These are phyloP conservation scores for Metarhizium sp. DNA, from an alignment of 2,329 filamentous ascomycete species.

Conservation along the genomic window DNA sequence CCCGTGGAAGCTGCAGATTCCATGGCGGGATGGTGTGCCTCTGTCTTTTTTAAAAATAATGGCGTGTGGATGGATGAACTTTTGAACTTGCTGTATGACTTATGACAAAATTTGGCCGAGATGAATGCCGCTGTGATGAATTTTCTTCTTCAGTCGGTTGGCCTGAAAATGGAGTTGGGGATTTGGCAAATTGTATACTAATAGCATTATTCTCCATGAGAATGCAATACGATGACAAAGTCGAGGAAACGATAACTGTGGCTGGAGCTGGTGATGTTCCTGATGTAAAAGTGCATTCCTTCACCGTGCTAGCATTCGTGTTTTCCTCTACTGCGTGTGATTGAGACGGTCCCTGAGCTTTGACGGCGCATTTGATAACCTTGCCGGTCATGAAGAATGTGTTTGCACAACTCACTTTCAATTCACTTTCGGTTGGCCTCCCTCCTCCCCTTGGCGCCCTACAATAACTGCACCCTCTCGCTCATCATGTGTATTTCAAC, in stretches of 20 bases:
- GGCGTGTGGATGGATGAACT: conserved; percentile 3
- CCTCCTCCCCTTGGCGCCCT: not conserved
- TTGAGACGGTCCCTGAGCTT: no score
- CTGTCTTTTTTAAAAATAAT: conserved; percentile 3
- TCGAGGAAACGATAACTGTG: not conserved
- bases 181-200: conserved; percentile 3
- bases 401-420: not conserved
- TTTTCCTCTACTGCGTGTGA: no score
- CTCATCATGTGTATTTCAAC: not conserved
- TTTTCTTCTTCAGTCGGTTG: not conserved
- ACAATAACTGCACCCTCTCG: not conserved
- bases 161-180: not conserved
- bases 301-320: no score
- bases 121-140: not conserved
- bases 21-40: not conserved
- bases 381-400: not conserved
- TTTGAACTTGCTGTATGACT: conserved; percentile 15
- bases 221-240: not conserved
- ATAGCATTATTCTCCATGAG: not conserved
- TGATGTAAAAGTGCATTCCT: not conserved
- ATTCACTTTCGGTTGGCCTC: not conserved
- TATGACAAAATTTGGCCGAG: conserved; percentile 12
- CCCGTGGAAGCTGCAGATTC: conserved; percentile 4
- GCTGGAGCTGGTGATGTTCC: not conserved
- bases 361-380: no score